These are phyloP conservation scores for Filobasidium uniguttulatum DNA, from an alignment of 1,284 basidiomycete genomes.

Conservation along the genomic window DNA sequence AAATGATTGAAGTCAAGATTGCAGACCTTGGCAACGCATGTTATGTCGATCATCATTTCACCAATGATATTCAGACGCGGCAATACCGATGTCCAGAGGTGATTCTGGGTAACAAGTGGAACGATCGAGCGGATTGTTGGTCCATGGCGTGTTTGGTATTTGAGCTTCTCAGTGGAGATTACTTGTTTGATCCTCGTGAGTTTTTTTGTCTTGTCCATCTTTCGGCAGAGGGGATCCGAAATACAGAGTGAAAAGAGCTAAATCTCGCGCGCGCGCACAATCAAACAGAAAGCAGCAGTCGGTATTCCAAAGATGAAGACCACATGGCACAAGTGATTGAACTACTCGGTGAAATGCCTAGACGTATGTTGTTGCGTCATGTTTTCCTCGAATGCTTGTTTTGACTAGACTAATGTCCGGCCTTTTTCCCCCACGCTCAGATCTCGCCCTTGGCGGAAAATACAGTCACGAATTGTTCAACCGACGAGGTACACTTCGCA, in stretches of 20 bases:
- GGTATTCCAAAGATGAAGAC: conserved; percentile 59
- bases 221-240: too few relatives aligned
- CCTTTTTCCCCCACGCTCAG: too few relatives aligned
- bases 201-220: too few relatives aligned
- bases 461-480: conserved; percentile 94
- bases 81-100: conserved; percentile 97
- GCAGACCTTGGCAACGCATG: conserved; percentile 83
- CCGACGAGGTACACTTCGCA: conserved; percentile 82
- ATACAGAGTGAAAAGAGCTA: background rate
- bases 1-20: conserved; percentile 96
- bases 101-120: conserved; percentile 84
- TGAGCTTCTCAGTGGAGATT: conserved; percentile 80
- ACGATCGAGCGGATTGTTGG: conserved; percentile 89
- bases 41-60: conserved; percentile 42
- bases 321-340: conserved; percentile 98
- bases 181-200: conserved; percentile 54
- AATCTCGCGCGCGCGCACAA: background rate
- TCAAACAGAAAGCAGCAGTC: conserved; percentile 9
- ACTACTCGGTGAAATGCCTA: conserved; percentile 64
- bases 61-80: conserved; percentile 73
- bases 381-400: background rate
- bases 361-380: background rate
- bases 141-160: conserved; percentile 90
- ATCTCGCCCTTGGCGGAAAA: conserved; percentile 80
- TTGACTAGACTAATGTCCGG: background rate